A percentile compares a stretch with the other conserved stretches of the same genome.
Conservation (phyloP, 306 rosid species). For the Calophaca sinica region DNA sequence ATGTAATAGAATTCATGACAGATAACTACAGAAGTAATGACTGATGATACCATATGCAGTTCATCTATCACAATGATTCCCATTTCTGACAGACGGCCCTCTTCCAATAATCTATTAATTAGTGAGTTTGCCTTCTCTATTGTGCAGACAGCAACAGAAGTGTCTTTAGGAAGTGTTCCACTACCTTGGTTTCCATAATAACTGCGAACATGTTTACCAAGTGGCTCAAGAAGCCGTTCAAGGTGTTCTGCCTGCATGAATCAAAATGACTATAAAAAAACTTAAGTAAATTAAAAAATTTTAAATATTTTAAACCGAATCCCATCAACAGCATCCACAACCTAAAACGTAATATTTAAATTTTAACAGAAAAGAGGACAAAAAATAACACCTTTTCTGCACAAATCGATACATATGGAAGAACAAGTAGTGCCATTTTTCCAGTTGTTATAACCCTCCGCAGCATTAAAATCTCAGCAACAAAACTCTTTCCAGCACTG, state of each 20-base stretch:
- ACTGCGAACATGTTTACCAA: constrained; percentile 92
- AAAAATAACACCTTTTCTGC: constrained; percentile 81
- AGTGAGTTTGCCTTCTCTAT: constrained; percentile 97
- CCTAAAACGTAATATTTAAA: constrained; percentile 2
- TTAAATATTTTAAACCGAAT: constrained; percentile 26
- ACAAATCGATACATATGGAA: constrained; percentile 96
- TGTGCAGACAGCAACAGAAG: constrained; percentile 96
- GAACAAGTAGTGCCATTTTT: constrained; percentile 92
- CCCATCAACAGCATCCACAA: constrained; percentile 36
- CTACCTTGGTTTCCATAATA: constrained; percentile 98
- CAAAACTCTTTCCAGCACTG: constrained; percentile 99
- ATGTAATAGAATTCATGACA: constrained; percentile 33
- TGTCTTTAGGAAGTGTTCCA: constrained; percentile 93
- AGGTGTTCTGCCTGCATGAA: constrained; percentile 88
- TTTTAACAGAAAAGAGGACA: neutral
- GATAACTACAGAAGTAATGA: constrained; percentile 31
- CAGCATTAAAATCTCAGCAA: constrained; percentile 95
- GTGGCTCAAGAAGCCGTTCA: constrained; percentile 91
- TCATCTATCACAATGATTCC: constrained; percentile 98
- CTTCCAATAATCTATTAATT: constrained; percentile 89
- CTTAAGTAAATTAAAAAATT: neutral
- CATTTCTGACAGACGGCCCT: constrained; percentile 91
- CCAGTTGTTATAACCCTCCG: constrained; percentile 80
- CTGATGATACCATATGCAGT: constrained; percentile 84
- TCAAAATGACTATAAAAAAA: constrained; percentile 36